Evolutionary conservation across 306 rosid genomes (phyloP), one percentile per base, ranked within the genome.

Genomic region (Malus fusca): DNA sequence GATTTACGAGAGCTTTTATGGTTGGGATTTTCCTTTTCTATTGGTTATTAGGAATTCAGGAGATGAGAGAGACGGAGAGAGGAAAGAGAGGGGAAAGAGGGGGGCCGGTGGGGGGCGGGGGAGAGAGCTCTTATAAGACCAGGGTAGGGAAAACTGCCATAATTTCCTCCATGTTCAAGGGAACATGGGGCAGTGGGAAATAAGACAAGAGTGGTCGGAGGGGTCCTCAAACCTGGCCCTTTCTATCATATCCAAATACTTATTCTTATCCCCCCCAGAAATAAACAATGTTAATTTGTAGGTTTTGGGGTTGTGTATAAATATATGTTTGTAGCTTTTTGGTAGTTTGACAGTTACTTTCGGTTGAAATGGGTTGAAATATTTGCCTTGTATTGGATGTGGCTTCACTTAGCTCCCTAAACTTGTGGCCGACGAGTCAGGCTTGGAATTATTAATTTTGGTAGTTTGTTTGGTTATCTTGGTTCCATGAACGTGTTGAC

Each of bases 121-220:
- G 80, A 75, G 82, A 65, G 84, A 80, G 78, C 44, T 19, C 17
- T 68, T 77, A 82, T 59, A 66, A 28, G 69, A 17, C 31, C 37
- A 37, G 76, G 53, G 52, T 48, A 43, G 78, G 74, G 61, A 83
- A 56, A 84, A 82, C 76, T 79, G 93, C 87, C 98, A 90, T 89
- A 95, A 92, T 92, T 95, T 92, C 86, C 91, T 90, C 93, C 97
- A 89, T 90, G 97, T 90, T 89, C 90, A 76, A 83, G 85, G 90
- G 93, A 89, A 88, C 89, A 90, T 82, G 74, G 89, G 83, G 87
- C 87, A 79, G 85, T 79, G 90, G 90, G 85, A 88, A 84, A 85
- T 63, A 80, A 59, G 90, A 84, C 95, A 87, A 84, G 73, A 68
- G 75, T 83, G 90, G 95, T 86, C 88, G 78, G 90, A 85, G 70